A percentile compares a stretch with the other conserved stretches of the same genome.
phyloP scores from a whole-genome alignment of 1,284 basidiomycete species.

The Cryptococcus maquisensis region DNA sequence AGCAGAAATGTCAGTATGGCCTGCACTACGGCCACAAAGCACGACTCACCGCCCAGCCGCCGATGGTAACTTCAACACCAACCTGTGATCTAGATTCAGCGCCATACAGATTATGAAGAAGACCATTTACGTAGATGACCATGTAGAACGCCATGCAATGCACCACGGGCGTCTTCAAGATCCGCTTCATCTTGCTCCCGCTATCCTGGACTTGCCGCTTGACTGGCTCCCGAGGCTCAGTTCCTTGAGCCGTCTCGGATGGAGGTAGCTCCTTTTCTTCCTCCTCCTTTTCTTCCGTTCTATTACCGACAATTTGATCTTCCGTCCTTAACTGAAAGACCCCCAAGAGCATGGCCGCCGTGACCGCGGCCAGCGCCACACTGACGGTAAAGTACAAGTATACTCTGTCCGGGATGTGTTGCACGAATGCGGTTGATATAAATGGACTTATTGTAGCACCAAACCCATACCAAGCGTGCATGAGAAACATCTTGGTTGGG shows the following conservation, averaged over 20 bases:
- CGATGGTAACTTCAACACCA: constrained; percentile 41
- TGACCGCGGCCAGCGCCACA: constrained; percentile 56
- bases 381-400: constrained; percentile 63
- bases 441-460: constrained; percentile 66
- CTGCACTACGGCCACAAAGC: background rate
- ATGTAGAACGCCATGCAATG: constrained; percentile 40
- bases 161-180: constrained; percentile 28
- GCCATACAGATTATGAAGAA: too few relatives aligned
- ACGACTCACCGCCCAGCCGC: constrained; percentile 37
- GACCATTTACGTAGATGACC: constrained; percentile 33
- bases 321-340: constrained; percentile 59
- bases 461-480: constrained; percentile 60
- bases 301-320: constrained; percentile 49
- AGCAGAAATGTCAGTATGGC: too few relatives aligned
- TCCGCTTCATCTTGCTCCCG: constrained; percentile 39
- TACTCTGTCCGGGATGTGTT: constrained; percentile 50
- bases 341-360: constrained; percentile 50
- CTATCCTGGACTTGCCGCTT: constrained; percentile 5
- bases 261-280: background rate
- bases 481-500: constrained; percentile 58
- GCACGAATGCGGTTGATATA: constrained; percentile 64
- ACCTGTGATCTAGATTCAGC: constrained; percentile 14
- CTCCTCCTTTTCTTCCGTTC: constrained; percentile 3
- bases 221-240: too few relatives aligned
- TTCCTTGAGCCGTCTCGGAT: background rate